Evolutionary conservation across 1,284 basidiomycete genomes (phyloP).

Genomic region (Sporisorium graminicola): DNA sequence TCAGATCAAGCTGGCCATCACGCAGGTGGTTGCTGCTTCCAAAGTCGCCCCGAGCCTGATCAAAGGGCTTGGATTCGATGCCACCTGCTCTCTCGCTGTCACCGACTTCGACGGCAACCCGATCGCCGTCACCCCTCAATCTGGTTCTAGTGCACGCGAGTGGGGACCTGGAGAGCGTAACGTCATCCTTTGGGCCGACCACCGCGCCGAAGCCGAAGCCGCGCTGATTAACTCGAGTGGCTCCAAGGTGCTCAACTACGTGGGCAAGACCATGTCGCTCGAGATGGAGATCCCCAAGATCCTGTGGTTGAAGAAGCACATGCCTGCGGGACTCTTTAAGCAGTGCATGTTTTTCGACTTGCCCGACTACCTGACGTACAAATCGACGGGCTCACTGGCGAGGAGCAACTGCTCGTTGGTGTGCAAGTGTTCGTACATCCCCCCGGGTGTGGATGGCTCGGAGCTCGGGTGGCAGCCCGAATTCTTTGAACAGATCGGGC

Average conservation of each 20-base stretch:
- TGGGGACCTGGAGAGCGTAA: slow-evolving; percentile 55
- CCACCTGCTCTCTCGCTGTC: slow-evolving; percentile 95
- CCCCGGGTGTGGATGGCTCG: slow-evolving; percentile 71
- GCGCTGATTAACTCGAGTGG: slow-evolving; percentile 87
- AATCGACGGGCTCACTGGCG: slow-evolving; percentile 82
- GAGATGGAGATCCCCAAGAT: slow-evolving; percentile 79
- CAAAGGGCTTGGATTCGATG: slow-evolving; percentile 94
- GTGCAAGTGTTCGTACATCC: slow-evolving; percentile 98
- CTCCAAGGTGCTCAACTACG: slow-evolving; percentile 89
- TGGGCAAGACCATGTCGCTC: slow-evolving; percentile 91
- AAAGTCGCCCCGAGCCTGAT: slow-evolving; percentile 77
- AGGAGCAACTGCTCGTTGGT: slow-evolving; percentile 93
- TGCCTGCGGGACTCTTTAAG: slow-evolving; percentile 81
- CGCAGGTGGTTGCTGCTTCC: slow-evolving; percentile 77
- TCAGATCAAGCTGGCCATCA: slow-evolving; percentile 79
- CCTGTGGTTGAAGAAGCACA: slow-evolving; percentile 92
- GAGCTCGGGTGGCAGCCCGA: slow-evolving; percentile 66
- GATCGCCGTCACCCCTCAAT: slow-evolving; percentile 82
- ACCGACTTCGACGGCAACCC: slow-evolving; percentile 79
- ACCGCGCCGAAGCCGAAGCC: slow-evolving; percentile 92
- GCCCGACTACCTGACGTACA: slow-evolving; percentile 95
- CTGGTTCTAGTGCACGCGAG: slow-evolving; percentile 40
- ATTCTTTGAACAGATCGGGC: slow-evolving; percentile 65
- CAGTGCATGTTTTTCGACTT: slow-evolving; percentile 95
- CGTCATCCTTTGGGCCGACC: slow-evolving; percentile 74